Evolutionary conservation across 345 rosid species (phyloP).

Genomic region (Moricandia arvensis): DNA sequence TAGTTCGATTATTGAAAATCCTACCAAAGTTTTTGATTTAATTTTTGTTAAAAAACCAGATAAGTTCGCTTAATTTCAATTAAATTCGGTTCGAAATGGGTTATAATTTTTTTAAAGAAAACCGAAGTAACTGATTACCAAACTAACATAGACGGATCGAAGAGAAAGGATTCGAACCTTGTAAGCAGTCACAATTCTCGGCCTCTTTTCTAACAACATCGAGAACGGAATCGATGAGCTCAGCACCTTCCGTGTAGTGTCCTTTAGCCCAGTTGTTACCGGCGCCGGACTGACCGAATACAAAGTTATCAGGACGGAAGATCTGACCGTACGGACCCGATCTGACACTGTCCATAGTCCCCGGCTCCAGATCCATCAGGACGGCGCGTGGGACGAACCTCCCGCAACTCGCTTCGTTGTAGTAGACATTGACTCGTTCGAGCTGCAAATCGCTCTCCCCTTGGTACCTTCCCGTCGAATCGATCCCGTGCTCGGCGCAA

Average conservation of each 20-base stretch:
- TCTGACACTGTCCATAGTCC: constrained; percentile 80
- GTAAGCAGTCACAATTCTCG: constrained; percentile 41
- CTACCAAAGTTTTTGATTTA: no score
- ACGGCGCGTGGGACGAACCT: constrained; percentile 72
- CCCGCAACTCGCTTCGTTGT: constrained; percentile 76
- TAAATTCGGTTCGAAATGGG: no score
- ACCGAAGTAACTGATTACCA: no score
- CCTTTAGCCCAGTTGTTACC: constrained; percentile 44
- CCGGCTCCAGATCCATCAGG: constrained; percentile 78
- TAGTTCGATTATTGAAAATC: no score
- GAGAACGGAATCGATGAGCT: constrained; percentile 39
- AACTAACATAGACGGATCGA: background rate
- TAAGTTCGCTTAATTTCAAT: no score
- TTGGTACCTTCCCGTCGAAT: constrained; percentile 60
- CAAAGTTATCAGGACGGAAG: constrained; percentile 41
- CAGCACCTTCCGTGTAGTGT: constrained; percentile 40
- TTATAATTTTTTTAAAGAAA: no score
- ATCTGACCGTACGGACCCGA: constrained; percentile 64
- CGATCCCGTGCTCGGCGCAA: constrained; percentile 65
- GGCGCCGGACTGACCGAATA: constrained; percentile 38
- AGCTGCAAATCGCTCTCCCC: constrained; percentile 64
- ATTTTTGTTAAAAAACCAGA: no score
- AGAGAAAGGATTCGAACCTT: constrained; percentile 10
- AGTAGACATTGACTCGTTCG: constrained; percentile 75
- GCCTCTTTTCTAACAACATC: constrained; percentile 40